Percentiles rank a stretch among this genome's conserved stretches.
These are phyloP conservation scores for Penicillium sp. DNA, from an alignment of 2,329 filamentous ascomycete species.

Conservation along the genomic window DNA sequence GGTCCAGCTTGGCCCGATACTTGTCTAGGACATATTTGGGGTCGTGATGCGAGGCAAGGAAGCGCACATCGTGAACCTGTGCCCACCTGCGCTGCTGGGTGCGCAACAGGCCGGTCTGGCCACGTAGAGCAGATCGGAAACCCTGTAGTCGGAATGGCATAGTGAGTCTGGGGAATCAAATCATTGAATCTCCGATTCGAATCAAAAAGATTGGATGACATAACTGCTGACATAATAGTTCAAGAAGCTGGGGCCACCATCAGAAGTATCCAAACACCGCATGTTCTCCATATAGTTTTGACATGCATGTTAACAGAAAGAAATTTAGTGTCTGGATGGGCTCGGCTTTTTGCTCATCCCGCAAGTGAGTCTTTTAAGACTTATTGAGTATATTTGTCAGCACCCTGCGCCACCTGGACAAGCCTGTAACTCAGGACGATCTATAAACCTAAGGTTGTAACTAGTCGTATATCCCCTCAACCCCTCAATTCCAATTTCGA, in stretches of 20 bases:
- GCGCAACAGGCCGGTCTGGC: slow-evolving; percentile 30
- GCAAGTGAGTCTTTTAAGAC: no score
- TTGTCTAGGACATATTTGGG: slow-evolving; percentile 71
- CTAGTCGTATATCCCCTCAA: neutral
- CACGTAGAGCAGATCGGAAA: slow-evolving; percentile 51
- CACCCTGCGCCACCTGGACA: neutral
- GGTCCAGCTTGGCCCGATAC: slow-evolving; percentile 81
- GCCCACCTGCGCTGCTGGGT: slow-evolving; percentile 77
- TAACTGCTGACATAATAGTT: slow-evolving; percentile 3
- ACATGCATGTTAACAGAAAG: neutral
- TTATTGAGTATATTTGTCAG: neutral
- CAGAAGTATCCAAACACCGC: neutral
- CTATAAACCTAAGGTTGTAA: neutral
- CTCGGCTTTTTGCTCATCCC: no score
- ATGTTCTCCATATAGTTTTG: no score
- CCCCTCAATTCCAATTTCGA: neutral
- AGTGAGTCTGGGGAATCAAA: slow-evolving; percentile 6
- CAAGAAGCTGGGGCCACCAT: neutral
- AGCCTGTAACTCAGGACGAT: neutral
- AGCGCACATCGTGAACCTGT: slow-evolving; percentile 88
- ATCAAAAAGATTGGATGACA: slow-evolving; percentile 11
- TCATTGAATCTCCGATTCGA: slow-evolving; percentile 1
- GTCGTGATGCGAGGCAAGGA: slow-evolving; percentile 76
- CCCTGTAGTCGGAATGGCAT: slow-evolving; percentile 56
- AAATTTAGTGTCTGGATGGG: neutral